Evolutionary conservation across 805 yeast species (phyloP), one percentile per base, ranked within the genome.

Genomic region (Schizosaccharomyces pombe): DNA sequence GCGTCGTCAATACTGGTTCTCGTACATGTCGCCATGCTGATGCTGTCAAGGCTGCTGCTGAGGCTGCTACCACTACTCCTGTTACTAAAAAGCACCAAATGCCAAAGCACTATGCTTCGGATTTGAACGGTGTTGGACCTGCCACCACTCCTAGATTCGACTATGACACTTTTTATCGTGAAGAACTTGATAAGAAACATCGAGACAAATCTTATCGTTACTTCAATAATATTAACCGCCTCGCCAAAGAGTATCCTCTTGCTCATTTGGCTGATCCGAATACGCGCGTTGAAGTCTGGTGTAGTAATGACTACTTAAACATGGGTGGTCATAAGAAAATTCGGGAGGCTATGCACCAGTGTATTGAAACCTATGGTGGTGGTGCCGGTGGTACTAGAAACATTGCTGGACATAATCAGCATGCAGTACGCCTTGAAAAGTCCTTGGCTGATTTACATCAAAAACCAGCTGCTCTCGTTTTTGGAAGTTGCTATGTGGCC

Each of bases 361-460:
- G 94, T 16, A 74, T 91, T 67, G 82, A 82, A 62, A 78, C 76
- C 70, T 91, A 91, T 66, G 99, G 99, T 62, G 82, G 95, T 3
- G 99, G 99, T 62, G 95, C 99, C 6, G 99, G 99, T 64, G 99
- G 99, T 61, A 91, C 99, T 52, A 77, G 99, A 64, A 91, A 91
- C 70, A 91, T 91, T 66, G 98, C 99, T 1, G 99, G 99, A 58
- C 98, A 91, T 68, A 91, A 91, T 68, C 68, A 71, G 57, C 89
- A 82, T 62, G 94, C 97, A n/a, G 78, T 91, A 63, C 74, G 73
- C 60, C 75, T 91, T 63, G 99, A 91, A 68, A 71, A 82, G 24
- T 87, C 85, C 62, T 64, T 85, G 53, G 97, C 98, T 22, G 79
- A 85, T 47, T 75, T 91, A 61, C 97, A 91, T 70, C 82, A 84